phyloP scores from a whole-genome alignment of 345 rosid species.

The Eucalyptus decipiens region DNA sequence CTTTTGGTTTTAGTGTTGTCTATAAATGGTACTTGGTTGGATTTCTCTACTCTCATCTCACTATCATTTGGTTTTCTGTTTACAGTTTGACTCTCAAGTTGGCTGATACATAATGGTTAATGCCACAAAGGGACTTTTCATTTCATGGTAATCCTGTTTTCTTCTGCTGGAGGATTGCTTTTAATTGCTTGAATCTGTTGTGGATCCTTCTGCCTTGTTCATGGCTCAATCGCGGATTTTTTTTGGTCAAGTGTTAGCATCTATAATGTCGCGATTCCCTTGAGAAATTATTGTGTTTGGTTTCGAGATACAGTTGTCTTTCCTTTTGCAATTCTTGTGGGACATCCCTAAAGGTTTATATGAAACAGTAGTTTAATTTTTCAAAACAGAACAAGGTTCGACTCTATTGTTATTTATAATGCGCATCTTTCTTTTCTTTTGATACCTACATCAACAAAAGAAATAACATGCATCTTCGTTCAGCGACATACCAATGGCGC shows the following conservation, averaged over 20 bases:
- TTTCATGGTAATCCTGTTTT: conserved; percentile 43
- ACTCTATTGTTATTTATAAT: not conserved
- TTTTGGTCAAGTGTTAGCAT: not conserved
- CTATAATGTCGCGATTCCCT: not conserved
- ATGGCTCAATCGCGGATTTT: not conserved
- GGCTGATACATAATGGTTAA: conserved; percentile 44
- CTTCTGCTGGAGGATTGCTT: not conserved
- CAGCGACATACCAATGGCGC: conserved; percentile 84
- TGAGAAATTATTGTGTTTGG: not conserved
- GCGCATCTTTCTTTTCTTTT: not conserved
- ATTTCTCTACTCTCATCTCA: not conserved
- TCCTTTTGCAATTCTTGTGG: not conserved
- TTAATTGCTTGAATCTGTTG: not conserved
- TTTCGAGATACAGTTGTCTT: not conserved
- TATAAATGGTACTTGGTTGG: not conserved
- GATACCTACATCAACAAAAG: not conserved
- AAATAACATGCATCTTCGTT: not conserved
- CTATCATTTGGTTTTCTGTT: not conserved
- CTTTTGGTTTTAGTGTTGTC: not conserved
- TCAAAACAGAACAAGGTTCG: not conserved
- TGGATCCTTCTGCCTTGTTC: not conserved
- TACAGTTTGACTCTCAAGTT: not conserved
- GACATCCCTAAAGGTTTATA: not conserved
- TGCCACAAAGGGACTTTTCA: conserved; percentile 75
- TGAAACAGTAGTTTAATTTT: not conserved